Base-by-base conservation (phyloP, 768 basidiomycete species). In the Coprinopsis sp. region DNA sequence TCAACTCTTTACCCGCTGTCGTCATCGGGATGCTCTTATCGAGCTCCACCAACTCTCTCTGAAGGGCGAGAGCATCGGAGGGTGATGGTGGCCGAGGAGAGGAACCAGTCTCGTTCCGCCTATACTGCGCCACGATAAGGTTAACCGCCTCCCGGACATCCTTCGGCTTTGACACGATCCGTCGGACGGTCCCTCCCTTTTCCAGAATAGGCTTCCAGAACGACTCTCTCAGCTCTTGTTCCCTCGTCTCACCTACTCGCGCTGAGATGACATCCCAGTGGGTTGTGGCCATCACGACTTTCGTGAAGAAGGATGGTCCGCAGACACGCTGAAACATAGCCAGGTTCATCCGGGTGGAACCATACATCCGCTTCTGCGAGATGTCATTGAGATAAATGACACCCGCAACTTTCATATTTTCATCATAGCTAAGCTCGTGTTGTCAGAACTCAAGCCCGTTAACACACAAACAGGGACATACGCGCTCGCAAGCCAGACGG, bases 41-140 rank as follows among this genome's bases (percentile, higher is more conserved):
- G 27, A 58, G 45, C 23, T 58, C 54, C 1, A 60, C 58, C 6
- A 62, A 45, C 37, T 62, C 63, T 14, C 55, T 45, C 37, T 64
- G 59, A 30, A 61, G 27, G 6, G 40, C 40, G 11, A 42, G 40
- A 6, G 40, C 40, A 11, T 42, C 40, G 6, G 40, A 28, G 6
- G n/a, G n/a, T n/a, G n/a, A 5, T 18, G 4, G 40, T 4, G 18
- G 19, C 14, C 10, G n/a, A n/a, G 14, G 24, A 42, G 24, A 4
- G 24, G 27, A 23, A 39, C 11, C 8, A 12, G 38, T 7, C 38
- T 28, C 28, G 28, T 42, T 42, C 4, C 40, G 40, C 5, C n/a
- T 42, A 23, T 39, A 23, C 22, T 39, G 37, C 16, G 37, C 37
- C 6, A 29, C 40, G 13, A 42, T 42, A 12, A 10, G 24, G 27